Base-by-base conservation (phyloP, 768 basidiomycete species). In the Collybia sordida region DNA sequence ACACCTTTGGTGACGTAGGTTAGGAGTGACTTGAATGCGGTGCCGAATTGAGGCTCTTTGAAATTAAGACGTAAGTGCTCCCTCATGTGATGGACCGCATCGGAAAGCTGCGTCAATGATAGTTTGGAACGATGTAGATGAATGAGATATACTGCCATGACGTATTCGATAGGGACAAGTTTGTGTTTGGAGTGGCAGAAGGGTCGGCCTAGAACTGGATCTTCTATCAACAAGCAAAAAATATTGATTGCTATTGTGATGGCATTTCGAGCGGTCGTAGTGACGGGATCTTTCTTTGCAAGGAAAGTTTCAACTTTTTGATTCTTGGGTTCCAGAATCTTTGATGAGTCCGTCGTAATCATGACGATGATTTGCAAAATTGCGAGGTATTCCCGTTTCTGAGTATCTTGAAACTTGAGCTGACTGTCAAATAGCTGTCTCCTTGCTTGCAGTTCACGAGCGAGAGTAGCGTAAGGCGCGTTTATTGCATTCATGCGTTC, bases 401-500 rank as follows among this genome's bases (percentile, higher is more conserved):
- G 31, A 31, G 31, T 31, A 14, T 31, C 31, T 31, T 31, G 31
- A 31, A 31, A 31, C 31, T 31, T 31, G 31, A 31, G 31, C 9
- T 11, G 5, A 6, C 31, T 31, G 31, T 31, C 31, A 31, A 31
- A 31, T 14, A 31, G 3, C 31, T 31, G 31, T 14, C 31, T 31
- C 11, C 11, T 31, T 31, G 31, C 31, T 31, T 31, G 31, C 11
- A 31, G 11, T 4, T 31, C 64, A 12, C 74, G 73, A 35, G 80
- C 72, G 22, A 73, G 52, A 11, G 69, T 62, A 3, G 77, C 67
- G 64, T 74, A 69, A 7, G 74, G 70, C 1, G 80, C 75, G 45
- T 71, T 76, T 46, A 77, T 69, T 6, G 80, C 79, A 44, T 73
- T 71, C 28, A 82, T 59, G 14, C 78, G 75, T 61, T 82, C 81